Evolutionary conservation across 208 protist species (phyloP), one percentile per base, ranked within the genome.

Genomic region (Acanthamoeba royreba): DNA sequence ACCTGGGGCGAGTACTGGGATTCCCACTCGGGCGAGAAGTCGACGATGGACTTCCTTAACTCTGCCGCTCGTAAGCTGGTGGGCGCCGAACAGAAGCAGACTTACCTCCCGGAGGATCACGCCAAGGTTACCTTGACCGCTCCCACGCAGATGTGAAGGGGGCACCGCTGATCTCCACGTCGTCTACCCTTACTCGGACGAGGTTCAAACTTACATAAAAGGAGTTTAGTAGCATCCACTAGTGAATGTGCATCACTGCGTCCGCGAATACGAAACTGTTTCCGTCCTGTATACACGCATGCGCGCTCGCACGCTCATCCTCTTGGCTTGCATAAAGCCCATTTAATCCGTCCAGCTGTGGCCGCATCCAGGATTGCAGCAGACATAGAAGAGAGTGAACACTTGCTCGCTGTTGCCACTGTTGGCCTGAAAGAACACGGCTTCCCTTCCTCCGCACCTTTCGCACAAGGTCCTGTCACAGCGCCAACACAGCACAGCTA

Each of bases 351-450:
- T 89, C 81, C 81, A 89, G 38, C 47, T 58, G 53, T 89, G 38
- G 49, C 81, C 81, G 53, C 81, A 89, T 1, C 38, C 53, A 19
- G 43, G 46, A 40, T 22, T 61, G 53, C 81, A 89, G 49, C 81
- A 89, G 19, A 89, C 81, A 40, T 66, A 89, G 49, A 69, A 89
- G 2, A 89, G 81, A 19, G 81, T 66, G 53, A 89, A 66, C 15
- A 66, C 81, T 31, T 89, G 49, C 35, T 89, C 81, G 15, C 53
- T 89, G 38, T 89, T 66, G 35, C 81, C 81, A 9, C 35, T 61
- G 49, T 89, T 89, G 47, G 92, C 92, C 92, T 94, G 92, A 52
- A 94, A 94, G 83, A 94, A 94, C 38, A 94, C 92, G 25, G 92
- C 49, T 81, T 94, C 92, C 38, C 53, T 89, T 22, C 74, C 61